phyloP scores from a whole-genome alignment of 208 protist species.

The Leishmania gerbilli region DNA sequence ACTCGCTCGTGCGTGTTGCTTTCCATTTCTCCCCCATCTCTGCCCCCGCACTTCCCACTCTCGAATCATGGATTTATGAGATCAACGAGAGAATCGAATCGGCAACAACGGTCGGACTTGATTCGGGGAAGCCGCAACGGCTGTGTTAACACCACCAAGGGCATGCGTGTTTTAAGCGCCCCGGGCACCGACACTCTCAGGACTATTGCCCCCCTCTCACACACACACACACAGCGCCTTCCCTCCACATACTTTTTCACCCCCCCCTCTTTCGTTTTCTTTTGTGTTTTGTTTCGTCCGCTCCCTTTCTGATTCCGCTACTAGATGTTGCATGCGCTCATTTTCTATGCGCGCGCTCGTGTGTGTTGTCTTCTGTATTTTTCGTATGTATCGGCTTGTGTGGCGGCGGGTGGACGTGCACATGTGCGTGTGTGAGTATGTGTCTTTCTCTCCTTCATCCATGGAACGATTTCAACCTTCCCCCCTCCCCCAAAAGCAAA shows the following conservation, averaged over 20 bases:
- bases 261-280: background rate
- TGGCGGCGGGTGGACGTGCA: background rate
- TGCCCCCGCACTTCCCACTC: background rate
- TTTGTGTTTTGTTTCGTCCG: too few relatives aligned
- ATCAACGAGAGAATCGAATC: background rate
- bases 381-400: background rate
- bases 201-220: background rate
- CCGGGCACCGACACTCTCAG: background rate
- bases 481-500: background rate
- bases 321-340: background rate
- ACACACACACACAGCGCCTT: background rate
- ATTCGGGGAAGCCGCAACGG: background rate
- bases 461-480: background rate
- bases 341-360: background rate
- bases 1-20: background rate
- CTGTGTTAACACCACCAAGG: background rate
- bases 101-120: background rate
- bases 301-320: background rate
- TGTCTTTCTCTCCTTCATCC: slow-evolving; percentile 7
- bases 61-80: background rate
- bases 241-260: background rate
- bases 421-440: background rate
- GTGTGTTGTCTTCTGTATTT: too few relatives aligned
- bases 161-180: background rate
- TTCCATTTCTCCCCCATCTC: background rate